These are phyloP conservation scores for Hypoxylon sp. DNA, from an alignment of 2,329 filamentous ascomycete genomes.

Conservation along the genomic window DNA sequence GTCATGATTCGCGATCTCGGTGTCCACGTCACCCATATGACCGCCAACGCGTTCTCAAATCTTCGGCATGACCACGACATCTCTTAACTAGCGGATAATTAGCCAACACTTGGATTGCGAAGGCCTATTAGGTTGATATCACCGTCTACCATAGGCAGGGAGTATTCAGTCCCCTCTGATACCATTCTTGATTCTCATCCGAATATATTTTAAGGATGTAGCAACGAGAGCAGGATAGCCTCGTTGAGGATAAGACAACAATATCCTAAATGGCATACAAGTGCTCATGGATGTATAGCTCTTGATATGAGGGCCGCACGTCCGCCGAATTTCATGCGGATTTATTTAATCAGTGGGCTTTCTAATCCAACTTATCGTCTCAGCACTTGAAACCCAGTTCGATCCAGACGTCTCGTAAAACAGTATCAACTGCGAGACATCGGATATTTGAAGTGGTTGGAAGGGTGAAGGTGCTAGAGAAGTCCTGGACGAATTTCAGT, in stretches of 20 bases:
- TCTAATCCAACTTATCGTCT: neutral
- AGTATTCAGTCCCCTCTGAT: neutral
- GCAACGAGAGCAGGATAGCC: neutral
- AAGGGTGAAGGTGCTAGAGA: neutral
- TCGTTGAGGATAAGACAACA: neutral
- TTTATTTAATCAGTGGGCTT: neutral
- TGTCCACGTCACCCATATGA: slow-evolving; percentile 44
- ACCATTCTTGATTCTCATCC: slow-evolving; percentile 1
- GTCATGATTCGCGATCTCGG: slow-evolving; percentile 40
- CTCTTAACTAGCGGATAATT: slow-evolving; percentile 12
- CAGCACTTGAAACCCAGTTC: neutral
- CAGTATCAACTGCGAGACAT: neutral
- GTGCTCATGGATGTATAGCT: neutral
- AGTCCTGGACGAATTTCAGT: neutral
- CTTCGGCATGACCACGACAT: slow-evolving; percentile 37
- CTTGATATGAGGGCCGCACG: neutral
- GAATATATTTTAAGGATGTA: neutral
- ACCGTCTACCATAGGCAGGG: neutral
- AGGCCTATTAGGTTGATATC: neutral
- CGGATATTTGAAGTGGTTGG: neutral
- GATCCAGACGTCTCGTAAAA: neutral
- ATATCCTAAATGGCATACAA: neutral
- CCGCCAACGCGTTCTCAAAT: slow-evolving; percentile 32
- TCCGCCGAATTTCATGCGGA: neutral
- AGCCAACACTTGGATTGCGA: slow-evolving; percentile 9